Evolutionary conservation across 495 filamentous ascomycete species (phyloP).

Genomic region (Haplographium delicatum): DNA sequence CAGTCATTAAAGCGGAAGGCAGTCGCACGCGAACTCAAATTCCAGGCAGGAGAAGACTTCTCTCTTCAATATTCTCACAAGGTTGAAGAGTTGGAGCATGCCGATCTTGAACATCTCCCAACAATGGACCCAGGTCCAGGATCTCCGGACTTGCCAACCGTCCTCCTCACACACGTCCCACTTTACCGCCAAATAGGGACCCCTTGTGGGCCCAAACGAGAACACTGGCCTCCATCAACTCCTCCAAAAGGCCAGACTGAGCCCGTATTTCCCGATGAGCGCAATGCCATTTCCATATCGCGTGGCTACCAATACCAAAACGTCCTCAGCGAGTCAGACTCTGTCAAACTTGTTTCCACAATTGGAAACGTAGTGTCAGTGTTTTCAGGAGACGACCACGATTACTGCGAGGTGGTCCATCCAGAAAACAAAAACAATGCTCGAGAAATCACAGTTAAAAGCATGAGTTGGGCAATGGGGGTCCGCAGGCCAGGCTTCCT

Average conservation of each 20-base stretch:
- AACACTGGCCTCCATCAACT: conserved; percentile 68
- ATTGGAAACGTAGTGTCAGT: conserved; percentile 72
- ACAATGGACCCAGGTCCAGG: conserved; percentile 35
- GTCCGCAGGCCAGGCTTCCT: conserved; percentile 83
- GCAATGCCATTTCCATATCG: conserved; percentile 68
- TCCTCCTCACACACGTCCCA: conserved; percentile 87
- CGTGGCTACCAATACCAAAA: conserved; percentile 96
- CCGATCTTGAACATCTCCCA: conserved; percentile 35
- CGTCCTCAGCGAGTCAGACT: conserved; percentile 70
- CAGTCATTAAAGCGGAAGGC: conserved; percentile 45
- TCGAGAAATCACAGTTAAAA: conserved; percentile 91
- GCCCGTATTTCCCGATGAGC: conserved; percentile 61
- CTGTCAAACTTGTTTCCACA: conserved; percentile 62
- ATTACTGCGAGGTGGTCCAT: conserved; percentile 90
- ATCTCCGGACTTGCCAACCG: conserved; percentile 61
- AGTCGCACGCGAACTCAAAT: conserved; percentile 48
- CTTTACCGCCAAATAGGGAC: conserved; percentile 75
- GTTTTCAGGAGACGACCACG: conserved; percentile 97
- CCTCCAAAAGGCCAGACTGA: conserved; percentile 47
- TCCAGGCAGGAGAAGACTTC: conserved; percentile 44
- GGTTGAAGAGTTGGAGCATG: conserved; percentile 42
- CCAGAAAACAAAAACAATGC: conserved; percentile 57
- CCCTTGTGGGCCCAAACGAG: conserved; percentile 85
- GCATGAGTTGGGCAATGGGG: conserved; percentile 94
- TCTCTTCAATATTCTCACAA: conserved; percentile 45